Evolutionary conservation across 1,284 basidiomycete genomes (phyloP).

Genomic region (Tetrapyrgos nigripes): DNA sequence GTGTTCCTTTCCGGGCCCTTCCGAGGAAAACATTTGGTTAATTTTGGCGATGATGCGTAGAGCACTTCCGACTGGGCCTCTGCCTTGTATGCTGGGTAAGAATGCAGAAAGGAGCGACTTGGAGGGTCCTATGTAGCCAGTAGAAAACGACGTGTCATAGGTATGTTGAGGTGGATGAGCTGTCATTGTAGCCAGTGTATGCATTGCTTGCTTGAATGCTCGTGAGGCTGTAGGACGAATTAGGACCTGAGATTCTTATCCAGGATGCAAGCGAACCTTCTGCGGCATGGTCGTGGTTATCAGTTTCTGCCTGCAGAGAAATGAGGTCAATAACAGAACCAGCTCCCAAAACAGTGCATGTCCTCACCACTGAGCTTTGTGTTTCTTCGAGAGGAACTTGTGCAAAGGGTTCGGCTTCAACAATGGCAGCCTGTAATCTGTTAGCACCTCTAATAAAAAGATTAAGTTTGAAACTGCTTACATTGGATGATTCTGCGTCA

Average conservation of each 20-base stretch:
- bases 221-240: conserved; percentile 55
- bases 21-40: conserved; percentile 54
- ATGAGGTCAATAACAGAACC: neutral
- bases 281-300: conserved; percentile 44
- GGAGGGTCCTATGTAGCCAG: conserved; percentile 44
- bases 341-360: neutral
- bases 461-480: conserved; percentile 3
- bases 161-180: conserved; percentile 60
- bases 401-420: neutral
- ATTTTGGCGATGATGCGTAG: conserved; percentile 70
- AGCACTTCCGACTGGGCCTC: conserved; percentile 71
- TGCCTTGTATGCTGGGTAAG: conserved; percentile 71
- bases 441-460: conserved; percentile 4
- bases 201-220: conserved; percentile 74
- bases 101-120: conserved; percentile 66
- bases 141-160: conserved; percentile 54
- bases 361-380: neutral
- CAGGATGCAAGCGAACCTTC: conserved; percentile 48
- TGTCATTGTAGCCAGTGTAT: conserved; percentile 66
- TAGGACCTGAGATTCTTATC: conserved; percentile 4
- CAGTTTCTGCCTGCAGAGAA: conserved; percentile 16
- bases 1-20: conserved; percentile 49
- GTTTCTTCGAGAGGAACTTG: neutral
- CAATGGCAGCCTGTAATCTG: conserved; percentile 2
- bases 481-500: conserved; percentile 15